Conservation (phyloP, 352 stramenopile genomes). For the Globisporangium spinosum region DNA sequence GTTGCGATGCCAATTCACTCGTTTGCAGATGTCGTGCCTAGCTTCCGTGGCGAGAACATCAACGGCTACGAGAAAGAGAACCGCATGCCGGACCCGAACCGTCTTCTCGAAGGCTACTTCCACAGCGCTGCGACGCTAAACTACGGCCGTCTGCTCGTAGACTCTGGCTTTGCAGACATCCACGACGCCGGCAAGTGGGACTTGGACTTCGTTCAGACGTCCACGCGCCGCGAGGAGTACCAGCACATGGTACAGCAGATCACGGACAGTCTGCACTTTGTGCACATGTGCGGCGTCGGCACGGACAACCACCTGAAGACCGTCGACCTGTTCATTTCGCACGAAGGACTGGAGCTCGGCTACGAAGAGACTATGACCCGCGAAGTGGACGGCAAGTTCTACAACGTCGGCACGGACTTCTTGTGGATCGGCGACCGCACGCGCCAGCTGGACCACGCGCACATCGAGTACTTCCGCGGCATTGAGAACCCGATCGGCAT, state of each 20-base stretch:
- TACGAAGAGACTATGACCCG: constrained; percentile 98
- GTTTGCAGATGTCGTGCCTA: constrained; percentile 87
- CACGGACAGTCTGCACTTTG: constrained; percentile 96
- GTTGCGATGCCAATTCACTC: background rate
- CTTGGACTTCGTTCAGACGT: constrained; percentile 96
- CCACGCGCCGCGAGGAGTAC: constrained; percentile 92
- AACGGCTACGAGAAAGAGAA: constrained; percentile 93
- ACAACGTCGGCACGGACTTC: constrained; percentile 98
- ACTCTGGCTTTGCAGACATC: constrained; percentile 96
- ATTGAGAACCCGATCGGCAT: constrained; percentile 98
- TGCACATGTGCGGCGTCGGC: constrained; percentile 93
- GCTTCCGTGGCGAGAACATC: constrained; percentile 98
- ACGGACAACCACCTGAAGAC: constrained; percentile 90
- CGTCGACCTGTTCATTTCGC: constrained; percentile 97
- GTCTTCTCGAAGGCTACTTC: constrained; percentile 97
- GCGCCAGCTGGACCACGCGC: constrained; percentile 95
- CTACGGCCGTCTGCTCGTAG: constrained; percentile 94
- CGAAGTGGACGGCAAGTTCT: constrained; percentile 92
- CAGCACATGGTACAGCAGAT: constrained; percentile 96
- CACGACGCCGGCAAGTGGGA: constrained; percentile 96
- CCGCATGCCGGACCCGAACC: constrained; percentile 90
- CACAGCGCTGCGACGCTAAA: constrained; percentile 97
- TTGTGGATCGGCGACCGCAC: constrained; percentile 99
- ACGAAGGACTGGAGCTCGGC: constrained; percentile 96
- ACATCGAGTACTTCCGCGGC: constrained; percentile 98